Evolutionary conservation across 306 rosid species (phyloP).

Genomic region (Fagus sylvatica): DNA sequence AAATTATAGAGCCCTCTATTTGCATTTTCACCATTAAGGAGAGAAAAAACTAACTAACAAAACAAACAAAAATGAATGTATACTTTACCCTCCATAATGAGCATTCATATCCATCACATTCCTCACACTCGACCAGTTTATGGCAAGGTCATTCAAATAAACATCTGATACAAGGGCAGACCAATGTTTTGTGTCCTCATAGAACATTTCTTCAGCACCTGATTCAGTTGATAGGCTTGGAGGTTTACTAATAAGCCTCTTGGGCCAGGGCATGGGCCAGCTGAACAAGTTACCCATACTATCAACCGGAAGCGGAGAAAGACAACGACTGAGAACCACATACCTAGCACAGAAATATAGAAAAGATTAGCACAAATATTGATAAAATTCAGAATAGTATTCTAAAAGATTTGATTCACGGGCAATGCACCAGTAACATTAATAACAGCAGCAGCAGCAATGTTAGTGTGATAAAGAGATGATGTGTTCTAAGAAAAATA

Average conservation of each 20-base stretch:
- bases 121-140: conserved; percentile 74
- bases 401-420: neutral
- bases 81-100: conserved; percentile 84
- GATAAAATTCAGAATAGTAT: neutral
- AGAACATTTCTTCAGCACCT: conserved; percentile 42
- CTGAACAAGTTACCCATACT: conserved; percentile 39
- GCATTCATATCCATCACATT: conserved; percentile 80
- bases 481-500: conserved; percentile 26
- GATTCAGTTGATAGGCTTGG: conserved; percentile 55
- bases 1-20: neutral
- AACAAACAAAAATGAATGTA: conserved; percentile 1
- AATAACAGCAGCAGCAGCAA: conserved; percentile 3
- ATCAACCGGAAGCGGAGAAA: conserved; percentile 67
- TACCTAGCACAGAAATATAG: conserved; percentile 58
- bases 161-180: conserved; percentile 60
- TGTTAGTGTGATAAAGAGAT: neutral
- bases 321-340: conserved; percentile 53
- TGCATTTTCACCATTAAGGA: neutral
- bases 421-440: neutral
- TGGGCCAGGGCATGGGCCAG: conserved; percentile 91
- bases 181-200: conserved; percentile 67
- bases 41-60: neutral
- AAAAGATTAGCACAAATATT: conserved; percentile 27
- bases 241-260: conserved; percentile 74
- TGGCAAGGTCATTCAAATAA: conserved; percentile 48